Evolutionary conservation across 257 asterid genomes (phyloP), one percentile per base, ranked within the genome.

Genomic region (Solanum sparsipilum): DNA sequence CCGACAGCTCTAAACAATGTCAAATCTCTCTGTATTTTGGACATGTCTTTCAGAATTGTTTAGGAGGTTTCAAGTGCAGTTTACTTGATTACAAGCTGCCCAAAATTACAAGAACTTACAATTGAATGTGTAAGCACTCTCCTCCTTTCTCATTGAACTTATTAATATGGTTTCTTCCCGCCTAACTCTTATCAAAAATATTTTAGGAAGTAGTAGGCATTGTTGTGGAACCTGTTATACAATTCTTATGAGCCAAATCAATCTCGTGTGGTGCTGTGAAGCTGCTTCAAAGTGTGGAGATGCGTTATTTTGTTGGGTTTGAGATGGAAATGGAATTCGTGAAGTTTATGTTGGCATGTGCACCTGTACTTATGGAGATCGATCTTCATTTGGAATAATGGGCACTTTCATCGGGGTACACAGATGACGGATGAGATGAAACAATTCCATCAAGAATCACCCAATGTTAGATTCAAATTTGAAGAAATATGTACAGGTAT

Each of bases 391-490:
- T 35, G 36, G 36, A 35, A 35, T 35, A 35, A 1, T 35, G 36
- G 36, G 36, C 36, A 35, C 36, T 35, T 35, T 35, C 36, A 35
- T 35, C 36, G 36, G 36, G 36, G 36, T 35, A 35, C 36, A 35
- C 36, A 35, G 36, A 35, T 93, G 56, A 82, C 88, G 87, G 91
- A 93, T 86, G 94, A 92, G 87, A 89, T 93, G 36, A 90, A 90
- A 65, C 93, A 86, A 18, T 93, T 90, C 31, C 93, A 92, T 4
- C 89, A 91, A 86, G 95, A 93, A 36, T 93, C 96, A 27, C 90
- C 93, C 3, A 89, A 89, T 3, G 95, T 91, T 21, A 92, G 88
- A 71, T 91, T 93, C 75, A 56, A 90, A 21, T 21, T 74, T 35
- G 18, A 36, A 21, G 56, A 75, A 75, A 18, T 11, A 23, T 13